Evolutionary conservation across 106 monocot species (phyloP), one percentile per base, ranked within the genome.

Genomic region (Phalaenopsis aphrodite): DNA sequence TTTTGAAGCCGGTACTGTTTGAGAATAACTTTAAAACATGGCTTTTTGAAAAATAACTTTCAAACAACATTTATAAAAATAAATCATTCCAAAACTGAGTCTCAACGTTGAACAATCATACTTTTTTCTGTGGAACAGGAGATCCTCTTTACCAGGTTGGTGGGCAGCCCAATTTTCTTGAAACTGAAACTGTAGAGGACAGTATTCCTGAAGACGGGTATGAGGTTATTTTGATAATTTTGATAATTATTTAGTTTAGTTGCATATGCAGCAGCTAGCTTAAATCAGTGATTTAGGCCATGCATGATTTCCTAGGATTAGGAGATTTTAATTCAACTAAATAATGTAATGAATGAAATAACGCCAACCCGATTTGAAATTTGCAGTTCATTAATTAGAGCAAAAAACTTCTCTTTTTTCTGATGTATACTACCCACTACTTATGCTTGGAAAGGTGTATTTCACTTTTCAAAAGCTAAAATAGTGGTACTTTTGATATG

Each of bases 121-220:
- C 38, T 55, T 49, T 15, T 55, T 55, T 14, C 69, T 38, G 75
- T 49, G 79, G 41, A 66, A 55, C 85, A 94, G 94, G 89, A 39
- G 91, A 95, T 88, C 86, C 93, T 89, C 93, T 96, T 77, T 96
- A 96, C 82, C 85, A 69, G 67, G 72, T 71, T 24, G 95, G 96
- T 68, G 96, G 96, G 49, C 47, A 58, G 67, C 93, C 96, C 36
- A 86, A 79, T 24, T 81, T 84, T 12, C 43, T 78, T 79, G 80
- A 78, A 71, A 45, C 85, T 72, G 71, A 87, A 64, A 82, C 55
- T 68, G 55, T 61, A 41, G 77, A 83, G 81, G 80, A 58, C 1
- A 80, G 58, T 81, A 87, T 87, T 87, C 91, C 89, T 76, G 89
- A 91, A 72, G 93, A 96, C 80, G 96, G 96, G 96, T 96, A 90